Percentiles rank a stretch among this genome's conserved stretches.
These are phyloP conservation scores for Xylariaceae sp. DNA, from an alignment of 2,329 filamentous ascomycete genomes.

Conservation along the genomic window DNA sequence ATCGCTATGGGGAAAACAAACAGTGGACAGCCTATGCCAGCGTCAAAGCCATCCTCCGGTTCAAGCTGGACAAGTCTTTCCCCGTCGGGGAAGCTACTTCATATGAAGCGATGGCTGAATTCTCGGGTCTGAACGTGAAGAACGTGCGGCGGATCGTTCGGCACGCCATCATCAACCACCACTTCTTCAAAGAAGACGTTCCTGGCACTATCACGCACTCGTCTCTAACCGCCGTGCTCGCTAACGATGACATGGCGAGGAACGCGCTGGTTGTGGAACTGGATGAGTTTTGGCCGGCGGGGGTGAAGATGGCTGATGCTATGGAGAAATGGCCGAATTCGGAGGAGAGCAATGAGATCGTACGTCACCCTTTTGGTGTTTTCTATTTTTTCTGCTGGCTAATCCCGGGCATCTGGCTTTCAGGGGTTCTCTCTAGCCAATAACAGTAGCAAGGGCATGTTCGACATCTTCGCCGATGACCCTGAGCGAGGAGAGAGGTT, in stretches of 20 bases:
- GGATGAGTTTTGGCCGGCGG: constrained; percentile 22
- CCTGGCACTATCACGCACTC: constrained; percentile 29
- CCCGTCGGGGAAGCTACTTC: constrained; percentile 10
- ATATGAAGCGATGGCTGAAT: constrained; percentile 15
- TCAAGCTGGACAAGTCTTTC: constrained; percentile 17
- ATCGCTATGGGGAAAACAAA: too few relatives aligned
- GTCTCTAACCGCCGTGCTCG: constrained; percentile 12
- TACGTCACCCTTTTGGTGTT: too few relatives aligned
- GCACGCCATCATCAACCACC: constrained; percentile 26
- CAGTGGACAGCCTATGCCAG: constrained; percentile 18
- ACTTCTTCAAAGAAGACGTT: constrained; percentile 28
- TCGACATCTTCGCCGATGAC: constrained; percentile 21
- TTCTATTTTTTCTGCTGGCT: too few relatives aligned
- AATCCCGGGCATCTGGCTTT: not conserved
- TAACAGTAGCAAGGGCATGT: constrained; percentile 23
- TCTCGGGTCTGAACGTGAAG: constrained; percentile 11
- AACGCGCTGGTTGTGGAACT: constrained; percentile 20
- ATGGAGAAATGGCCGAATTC: constrained; percentile 26
- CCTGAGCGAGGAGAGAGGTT: constrained; percentile 16
- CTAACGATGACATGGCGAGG: constrained; percentile 14
- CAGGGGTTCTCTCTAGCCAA: constrained; percentile 23
- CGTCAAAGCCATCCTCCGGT: constrained; percentile 18
- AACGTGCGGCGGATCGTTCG: constrained; percentile 26
- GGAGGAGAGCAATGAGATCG: constrained; percentile 22
- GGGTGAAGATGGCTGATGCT: constrained; percentile 20